Conservation (phyloP, 305 asterid genomes). For the Fraxinus velutina region DNA sequence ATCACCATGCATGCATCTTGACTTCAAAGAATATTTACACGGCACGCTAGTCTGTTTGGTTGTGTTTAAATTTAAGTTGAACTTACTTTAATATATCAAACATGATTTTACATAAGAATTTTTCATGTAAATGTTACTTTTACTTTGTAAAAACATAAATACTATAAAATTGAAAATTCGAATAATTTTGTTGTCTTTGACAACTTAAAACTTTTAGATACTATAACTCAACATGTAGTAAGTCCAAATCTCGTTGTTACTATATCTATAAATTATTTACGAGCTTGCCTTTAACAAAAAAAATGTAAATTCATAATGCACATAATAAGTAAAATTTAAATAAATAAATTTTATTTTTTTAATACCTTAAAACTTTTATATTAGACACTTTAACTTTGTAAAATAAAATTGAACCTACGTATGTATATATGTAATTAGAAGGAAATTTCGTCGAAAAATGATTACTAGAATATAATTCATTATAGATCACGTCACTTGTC, state of each 20-base stretch:
- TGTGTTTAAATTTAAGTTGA: not conserved
- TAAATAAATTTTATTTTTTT: not conserved
- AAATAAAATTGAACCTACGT: not conserved
- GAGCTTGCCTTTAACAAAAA: not conserved
- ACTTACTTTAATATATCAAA: not conserved
- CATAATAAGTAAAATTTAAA: not conserved
- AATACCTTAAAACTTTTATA: not conserved
- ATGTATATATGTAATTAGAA: not conserved
- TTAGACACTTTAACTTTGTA: not conserved
- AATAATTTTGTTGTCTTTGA: not conserved
- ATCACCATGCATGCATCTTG: not conserved
- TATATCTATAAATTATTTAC: not conserved
- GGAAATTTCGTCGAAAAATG: not conserved
- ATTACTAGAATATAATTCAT: not conserved
- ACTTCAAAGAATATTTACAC: not conserved
- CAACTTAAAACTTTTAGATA: not conserved
- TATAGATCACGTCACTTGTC: not conserved
- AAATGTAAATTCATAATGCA: not conserved
- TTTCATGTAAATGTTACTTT: not conserved
- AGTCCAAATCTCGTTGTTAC: not conserved
- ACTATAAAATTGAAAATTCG: not conserved
- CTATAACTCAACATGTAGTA: not conserved
- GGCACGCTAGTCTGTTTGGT: not conserved
- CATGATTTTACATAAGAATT: not conserved
- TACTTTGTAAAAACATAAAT: not conserved